phyloP scores from a whole-genome alignment of 202 grass and related monocot genomes.

The Schoenoplectus triqueter region DNA sequence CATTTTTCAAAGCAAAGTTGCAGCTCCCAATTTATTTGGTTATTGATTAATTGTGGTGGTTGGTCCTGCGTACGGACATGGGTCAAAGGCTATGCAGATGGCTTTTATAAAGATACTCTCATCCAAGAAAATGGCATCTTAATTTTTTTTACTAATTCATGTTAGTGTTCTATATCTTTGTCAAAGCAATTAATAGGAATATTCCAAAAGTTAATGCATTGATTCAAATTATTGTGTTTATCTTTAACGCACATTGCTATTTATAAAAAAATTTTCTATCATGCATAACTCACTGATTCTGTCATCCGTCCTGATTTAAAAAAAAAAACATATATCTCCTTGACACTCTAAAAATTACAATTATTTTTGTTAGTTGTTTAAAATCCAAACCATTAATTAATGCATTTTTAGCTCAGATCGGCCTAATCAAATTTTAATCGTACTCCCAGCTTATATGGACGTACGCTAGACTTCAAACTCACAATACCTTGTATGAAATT shows the following conservation, averaged over 20 bases:
- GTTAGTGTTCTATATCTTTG: neutral
- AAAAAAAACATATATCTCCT: too few relatives aligned
- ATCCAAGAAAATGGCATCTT: neutral
- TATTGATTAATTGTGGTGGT: too few relatives aligned
- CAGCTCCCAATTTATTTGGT: neutral
- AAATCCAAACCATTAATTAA: too few relatives aligned
- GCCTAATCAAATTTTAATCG: neutral
- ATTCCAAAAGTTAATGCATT: neutral
- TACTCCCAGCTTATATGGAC: neutral
- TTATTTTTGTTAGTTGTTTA: too few relatives aligned
- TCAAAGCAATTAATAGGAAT: neutral
- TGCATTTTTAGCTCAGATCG: too few relatives aligned
- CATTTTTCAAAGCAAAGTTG: neutral
- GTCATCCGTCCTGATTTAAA: neutral
- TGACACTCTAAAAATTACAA: too few relatives aligned
- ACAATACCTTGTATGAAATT: neutral
- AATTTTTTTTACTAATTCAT: neutral
- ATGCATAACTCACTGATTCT: constrained; percentile 15
- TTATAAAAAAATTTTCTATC: neutral
- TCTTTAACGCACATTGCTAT: too few relatives aligned
- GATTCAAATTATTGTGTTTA: neutral
- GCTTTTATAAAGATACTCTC: neutral
- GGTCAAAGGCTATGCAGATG: neutral
- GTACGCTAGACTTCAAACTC: neutral
- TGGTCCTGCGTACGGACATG: neutral